Evolutionary conservation across 2,329 filamentous ascomycete species (phyloP).

Genomic region (Nemania sp.): DNA sequence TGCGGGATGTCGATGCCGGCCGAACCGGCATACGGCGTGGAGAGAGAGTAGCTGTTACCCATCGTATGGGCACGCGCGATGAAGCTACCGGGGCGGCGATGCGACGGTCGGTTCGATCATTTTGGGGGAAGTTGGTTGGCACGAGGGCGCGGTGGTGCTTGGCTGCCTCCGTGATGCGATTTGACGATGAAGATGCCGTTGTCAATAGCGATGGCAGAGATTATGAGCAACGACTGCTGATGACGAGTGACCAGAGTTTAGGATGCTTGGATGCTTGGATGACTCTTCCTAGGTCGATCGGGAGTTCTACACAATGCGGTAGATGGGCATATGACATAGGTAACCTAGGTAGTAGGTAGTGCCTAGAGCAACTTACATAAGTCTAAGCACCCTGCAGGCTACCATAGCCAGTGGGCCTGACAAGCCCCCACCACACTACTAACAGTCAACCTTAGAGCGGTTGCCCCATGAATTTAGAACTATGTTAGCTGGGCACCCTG

Average conservation of each 20-base stretch:
- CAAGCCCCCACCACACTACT: no score
- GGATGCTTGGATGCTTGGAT: background rate
- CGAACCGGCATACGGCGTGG: constrained; percentile 86
- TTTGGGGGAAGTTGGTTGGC: background rate
- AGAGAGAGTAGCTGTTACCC: constrained; percentile 96
- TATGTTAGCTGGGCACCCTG: no score
- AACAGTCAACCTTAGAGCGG: no score
- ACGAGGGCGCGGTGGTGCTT: background rate
- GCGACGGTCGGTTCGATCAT: constrained; percentile 13
- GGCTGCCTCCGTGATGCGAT: background rate
- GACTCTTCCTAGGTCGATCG: background rate
- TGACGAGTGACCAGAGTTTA: constrained; percentile 1
- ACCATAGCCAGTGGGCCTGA: no score
- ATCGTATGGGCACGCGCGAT: constrained; percentile 55
- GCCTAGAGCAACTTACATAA: no score
- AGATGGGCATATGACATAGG: constrained; percentile 15
- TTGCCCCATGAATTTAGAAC: no score
- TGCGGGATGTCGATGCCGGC: constrained; percentile 94
- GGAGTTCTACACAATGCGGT: no score
- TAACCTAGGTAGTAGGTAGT: background rate
- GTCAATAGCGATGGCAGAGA: no score
- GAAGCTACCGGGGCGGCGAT: constrained; percentile 33
- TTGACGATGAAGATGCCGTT: no score
- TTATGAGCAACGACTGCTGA: no score
- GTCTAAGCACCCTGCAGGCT: background rate